Conservation (phyloP, 176 grass and related monocot genomes). For the Microstegium vimineum region DNA sequence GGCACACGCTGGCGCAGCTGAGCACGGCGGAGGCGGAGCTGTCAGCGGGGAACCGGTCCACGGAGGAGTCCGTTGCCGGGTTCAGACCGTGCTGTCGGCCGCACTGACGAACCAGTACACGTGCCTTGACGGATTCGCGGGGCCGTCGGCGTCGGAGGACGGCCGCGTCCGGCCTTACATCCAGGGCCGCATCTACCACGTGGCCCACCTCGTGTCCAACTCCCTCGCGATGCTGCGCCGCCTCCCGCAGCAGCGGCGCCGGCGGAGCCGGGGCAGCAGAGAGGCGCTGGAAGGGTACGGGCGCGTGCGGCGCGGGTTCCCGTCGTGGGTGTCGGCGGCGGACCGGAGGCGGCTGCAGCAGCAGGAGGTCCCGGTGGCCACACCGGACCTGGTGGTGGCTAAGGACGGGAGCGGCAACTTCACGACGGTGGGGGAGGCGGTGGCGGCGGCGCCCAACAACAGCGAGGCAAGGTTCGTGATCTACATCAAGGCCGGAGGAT, state of each 20-base stretch:
- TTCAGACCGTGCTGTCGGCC: conserved; percentile 75
- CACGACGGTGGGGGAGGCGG: conserved; percentile 65
- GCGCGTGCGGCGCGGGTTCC: conserved; percentile 54
- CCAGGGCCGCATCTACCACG: conserved; percentile 87
- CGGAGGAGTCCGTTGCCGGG: conserved; percentile 29
- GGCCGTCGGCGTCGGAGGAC: conserved; percentile 34
- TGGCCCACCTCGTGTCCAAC: conserved; percentile 68
- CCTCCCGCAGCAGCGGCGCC: conserved; percentile 38
- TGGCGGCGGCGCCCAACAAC: conserved; percentile 87
- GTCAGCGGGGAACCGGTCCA: conserved; percentile 18
- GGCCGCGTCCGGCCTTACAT: conserved; percentile 64
- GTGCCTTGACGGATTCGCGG: conserved; percentile 73
- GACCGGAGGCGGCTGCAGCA: conserved; percentile 55
- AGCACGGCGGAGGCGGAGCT: conserved; percentile 39
- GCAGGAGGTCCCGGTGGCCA: not conserved
- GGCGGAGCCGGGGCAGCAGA: no score
- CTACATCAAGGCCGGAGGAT: conserved; percentile 65
- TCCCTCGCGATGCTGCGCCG: conserved; percentile 81
- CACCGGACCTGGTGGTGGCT: conserved; percentile 65
- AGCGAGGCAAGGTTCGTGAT: conserved; percentile 73
- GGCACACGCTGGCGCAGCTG: conserved; percentile 58
- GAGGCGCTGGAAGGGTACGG: conserved; percentile 44
- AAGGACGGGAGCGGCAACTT: conserved; percentile 93
- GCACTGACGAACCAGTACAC: conserved; percentile 95
- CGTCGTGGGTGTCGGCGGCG: conserved; percentile 43